Conservation (phyloP, 2,329 filamentous ascomycete species). For the Didymella pomorum region DNA sequence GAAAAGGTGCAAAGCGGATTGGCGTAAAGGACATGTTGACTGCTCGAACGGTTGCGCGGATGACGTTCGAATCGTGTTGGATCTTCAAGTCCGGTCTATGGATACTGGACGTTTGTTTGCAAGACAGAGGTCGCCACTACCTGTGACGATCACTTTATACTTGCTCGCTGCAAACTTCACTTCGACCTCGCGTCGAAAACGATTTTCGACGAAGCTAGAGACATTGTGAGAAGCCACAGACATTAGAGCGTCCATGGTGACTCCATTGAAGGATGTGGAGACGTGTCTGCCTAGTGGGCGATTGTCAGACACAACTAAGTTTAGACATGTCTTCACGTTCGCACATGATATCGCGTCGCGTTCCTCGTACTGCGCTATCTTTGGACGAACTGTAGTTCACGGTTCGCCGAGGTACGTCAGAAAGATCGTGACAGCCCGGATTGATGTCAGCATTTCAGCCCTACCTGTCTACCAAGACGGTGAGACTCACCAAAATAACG, state of each 20-base stretch:
- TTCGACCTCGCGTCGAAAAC: conserved; percentile 1
- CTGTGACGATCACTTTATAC: neutral
- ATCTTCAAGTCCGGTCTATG: too few species aligned
- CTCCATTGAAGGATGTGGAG: conserved; percentile 7
- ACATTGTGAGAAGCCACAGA: conserved; percentile 3
- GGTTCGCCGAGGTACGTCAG: conserved; percentile 16
- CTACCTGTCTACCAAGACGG: conserved; percentile 4
- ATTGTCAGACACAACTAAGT: conserved; percentile 18
- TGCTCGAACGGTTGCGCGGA: neutral
- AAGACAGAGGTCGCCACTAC: neutral
- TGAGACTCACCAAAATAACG: too few species aligned
- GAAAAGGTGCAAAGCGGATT: conserved; percentile 43
- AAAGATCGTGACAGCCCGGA: conserved; percentile 3
- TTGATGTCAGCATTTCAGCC: conserved; percentile 15
- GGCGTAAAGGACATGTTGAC: conserved; percentile 35
- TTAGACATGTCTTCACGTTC: conserved; percentile 16
- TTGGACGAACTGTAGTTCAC: conserved; percentile 9
- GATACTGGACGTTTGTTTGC: neutral
- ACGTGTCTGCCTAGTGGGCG: conserved; percentile 30
- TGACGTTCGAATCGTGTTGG: neutral
- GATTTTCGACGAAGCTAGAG: neutral
- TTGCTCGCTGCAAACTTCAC: too few species aligned
- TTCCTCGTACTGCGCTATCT: conserved; percentile 23
- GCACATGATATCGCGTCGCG: conserved; percentile 40
- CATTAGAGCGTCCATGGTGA: conserved; percentile 4